Percentiles rank a stretch among this genome's conserved stretches.
These are phyloP conservation scores for Glycine soja DNA, from an alignment of 306 rosid species.

Conservation along the genomic window DNA sequence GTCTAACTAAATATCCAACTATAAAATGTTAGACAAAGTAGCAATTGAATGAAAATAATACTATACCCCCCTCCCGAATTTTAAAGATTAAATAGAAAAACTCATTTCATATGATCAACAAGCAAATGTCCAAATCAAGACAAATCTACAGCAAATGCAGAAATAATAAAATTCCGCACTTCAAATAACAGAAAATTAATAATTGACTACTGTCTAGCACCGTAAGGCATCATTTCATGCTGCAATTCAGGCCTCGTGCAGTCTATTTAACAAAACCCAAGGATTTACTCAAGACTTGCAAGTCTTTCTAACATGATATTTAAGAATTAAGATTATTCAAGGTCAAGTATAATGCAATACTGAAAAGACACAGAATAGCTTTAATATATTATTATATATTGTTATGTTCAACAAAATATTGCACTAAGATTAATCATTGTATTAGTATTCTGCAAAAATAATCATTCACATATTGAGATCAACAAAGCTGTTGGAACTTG, in stretches of 20 bases:
- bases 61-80: neutral
- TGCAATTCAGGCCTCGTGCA: conserved; percentile 6
- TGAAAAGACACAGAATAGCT: neutral
- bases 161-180: neutral
- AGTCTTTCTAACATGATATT: neutral
- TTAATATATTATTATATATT: neutral
- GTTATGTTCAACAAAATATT: conserved; percentile 3
- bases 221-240: neutral
- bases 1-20: neutral
- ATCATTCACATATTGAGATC: neutral
- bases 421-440: neutral
- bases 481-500: neutral
- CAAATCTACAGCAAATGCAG: neutral
- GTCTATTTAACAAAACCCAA: conserved; percentile 5
- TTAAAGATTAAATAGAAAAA: neutral
- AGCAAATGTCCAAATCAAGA: neutral
- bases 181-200: conserved; percentile 17
- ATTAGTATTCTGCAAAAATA: neutral
- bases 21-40: neutral
- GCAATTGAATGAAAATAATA: conserved; percentile 6
- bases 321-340: neutral
- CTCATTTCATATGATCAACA: too few species aligned
- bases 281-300: conserved; percentile 13
- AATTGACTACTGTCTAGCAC: neutral
- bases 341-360: neutral